Conservation (phyloP, 2,329 filamentous ascomycete genomes). For the Hyphodiscus sp. region DNA sequence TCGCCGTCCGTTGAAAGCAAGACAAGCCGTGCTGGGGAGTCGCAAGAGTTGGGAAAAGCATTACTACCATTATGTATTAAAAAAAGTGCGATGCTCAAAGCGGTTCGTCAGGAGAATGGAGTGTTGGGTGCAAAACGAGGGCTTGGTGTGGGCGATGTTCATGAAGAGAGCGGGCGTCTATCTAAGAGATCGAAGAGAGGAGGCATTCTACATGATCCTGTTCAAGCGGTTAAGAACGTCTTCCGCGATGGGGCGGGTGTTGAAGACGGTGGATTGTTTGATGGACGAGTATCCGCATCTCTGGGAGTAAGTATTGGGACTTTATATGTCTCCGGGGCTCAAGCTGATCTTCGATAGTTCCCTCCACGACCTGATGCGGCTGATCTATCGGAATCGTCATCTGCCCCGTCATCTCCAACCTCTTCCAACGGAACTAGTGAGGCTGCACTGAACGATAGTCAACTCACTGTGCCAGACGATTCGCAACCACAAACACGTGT, state of each 20-base stretch:
- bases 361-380: slow-evolving; percentile 1
- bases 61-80: background rate
- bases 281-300: background rate
- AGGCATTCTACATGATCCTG: background rate
- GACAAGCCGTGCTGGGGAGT: background rate
- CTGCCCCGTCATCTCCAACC: slow-evolving; percentile 3
- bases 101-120: background rate
- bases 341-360: background rate
- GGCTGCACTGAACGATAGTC: slow-evolving; percentile 18
- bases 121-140: slow-evolving; percentile 1
- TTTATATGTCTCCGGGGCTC: background rate
- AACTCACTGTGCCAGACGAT: slow-evolving; percentile 20
- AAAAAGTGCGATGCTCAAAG: background rate
- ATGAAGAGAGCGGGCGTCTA: background rate
- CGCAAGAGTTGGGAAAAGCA: background rate
- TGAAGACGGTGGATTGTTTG: background rate
- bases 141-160: background rate
- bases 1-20: background rate
- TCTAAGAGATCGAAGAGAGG: background rate
- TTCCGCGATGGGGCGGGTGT: background rate
- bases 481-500: background rate
- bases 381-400: background rate
- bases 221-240: background rate
- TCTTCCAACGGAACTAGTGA: slow-evolving; percentile 9
- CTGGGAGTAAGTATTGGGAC: background rate